Evolutionary conservation across 2,329 filamentous ascomycete species (phyloP).

Genomic region (Podosphaera aphanis): DNA sequence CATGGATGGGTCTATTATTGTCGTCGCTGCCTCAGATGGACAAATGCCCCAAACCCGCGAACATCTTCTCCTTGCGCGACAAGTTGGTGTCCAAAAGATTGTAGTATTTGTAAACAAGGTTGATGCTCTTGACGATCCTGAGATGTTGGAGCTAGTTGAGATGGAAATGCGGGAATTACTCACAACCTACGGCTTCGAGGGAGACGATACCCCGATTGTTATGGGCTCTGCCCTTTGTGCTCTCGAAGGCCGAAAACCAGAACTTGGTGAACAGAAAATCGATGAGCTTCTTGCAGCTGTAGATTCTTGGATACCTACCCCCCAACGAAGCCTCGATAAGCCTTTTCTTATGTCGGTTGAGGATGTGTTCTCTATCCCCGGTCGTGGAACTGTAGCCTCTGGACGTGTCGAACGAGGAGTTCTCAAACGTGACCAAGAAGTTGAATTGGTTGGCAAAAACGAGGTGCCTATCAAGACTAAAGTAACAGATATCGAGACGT

Average conservation of each 20-base stretch:
- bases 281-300: slow-evolving; percentile 78
- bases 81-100: slow-evolving; percentile 94
- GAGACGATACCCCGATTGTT: slow-evolving; percentile 90
- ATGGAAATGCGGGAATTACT: slow-evolving; percentile 99
- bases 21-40: slow-evolving; percentile 91
- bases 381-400: slow-evolving; percentile 88
- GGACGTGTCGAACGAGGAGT: slow-evolving; percentile 91
- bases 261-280: slow-evolving; percentile 72
- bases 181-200: slow-evolving; percentile 81
- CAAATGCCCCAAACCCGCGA: slow-evolving; percentile 99
- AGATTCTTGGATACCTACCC: slow-evolving; percentile 90
- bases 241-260: slow-evolving; percentile 61
- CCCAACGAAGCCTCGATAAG: slow-evolving; percentile 83
- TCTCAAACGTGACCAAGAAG: slow-evolving; percentile 80
- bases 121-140: slow-evolving; percentile 86
- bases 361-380: slow-evolving; percentile 72
- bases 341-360: slow-evolving; percentile 98
- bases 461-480: slow-evolving; percentile 78
- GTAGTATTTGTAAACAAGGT: slow-evolving; percentile 99
- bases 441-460: slow-evolving; percentile 84
- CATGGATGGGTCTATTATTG: slow-evolving; percentile 98
- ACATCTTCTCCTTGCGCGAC: slow-evolving; percentile 88
- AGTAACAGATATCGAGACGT: slow-evolving; percentile 98
- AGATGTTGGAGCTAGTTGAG: slow-evolving; percentile 99
- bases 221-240: slow-evolving; percentile 93